Evolutionary conservation across 169 alveolate species (phyloP).

Genomic region (Plasmodium inui): DNA sequence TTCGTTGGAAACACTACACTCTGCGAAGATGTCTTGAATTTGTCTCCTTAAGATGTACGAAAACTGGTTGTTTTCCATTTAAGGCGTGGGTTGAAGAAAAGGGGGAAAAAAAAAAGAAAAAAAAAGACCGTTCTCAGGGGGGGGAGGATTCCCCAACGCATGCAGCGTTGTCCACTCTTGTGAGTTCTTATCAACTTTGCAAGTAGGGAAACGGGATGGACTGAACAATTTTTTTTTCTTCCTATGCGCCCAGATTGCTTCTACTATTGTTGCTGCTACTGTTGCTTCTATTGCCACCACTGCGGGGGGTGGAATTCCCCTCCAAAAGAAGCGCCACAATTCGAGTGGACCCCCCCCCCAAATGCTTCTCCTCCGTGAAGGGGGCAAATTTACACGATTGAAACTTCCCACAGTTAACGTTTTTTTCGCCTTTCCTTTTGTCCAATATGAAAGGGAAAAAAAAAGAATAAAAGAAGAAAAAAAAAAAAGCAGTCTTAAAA

Average conservation of each 20-base stretch:
- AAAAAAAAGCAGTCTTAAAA: background rate
- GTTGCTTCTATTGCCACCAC: background rate
- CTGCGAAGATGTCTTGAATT: conserved; percentile 23
- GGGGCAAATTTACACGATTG: background rate
- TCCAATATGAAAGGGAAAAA: background rate
- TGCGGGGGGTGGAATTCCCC: background rate
- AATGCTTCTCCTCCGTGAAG: background rate
- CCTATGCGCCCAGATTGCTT: too few relatives aligned
- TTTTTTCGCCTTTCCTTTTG: background rate
- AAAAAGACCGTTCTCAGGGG: background rate
- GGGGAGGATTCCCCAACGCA: background rate
- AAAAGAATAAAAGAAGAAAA: background rate
- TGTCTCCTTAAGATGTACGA: conserved; percentile 11
- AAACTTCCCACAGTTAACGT: background rate
- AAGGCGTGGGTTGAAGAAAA: background rate
- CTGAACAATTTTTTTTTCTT: background rate
- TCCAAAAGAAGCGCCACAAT: background rate
- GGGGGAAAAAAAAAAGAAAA: background rate
- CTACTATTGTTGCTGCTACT: too few relatives aligned
- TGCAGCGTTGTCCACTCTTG: background rate
- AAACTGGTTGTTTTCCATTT: background rate
- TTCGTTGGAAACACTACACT: background rate
- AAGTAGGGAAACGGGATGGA: background rate
- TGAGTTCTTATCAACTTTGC: background rate
- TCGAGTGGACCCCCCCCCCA: background rate